phyloP scores from a whole-genome alignment of 2,329 filamentous ascomycete genomes.

The Claviceps sorghi region DNA sequence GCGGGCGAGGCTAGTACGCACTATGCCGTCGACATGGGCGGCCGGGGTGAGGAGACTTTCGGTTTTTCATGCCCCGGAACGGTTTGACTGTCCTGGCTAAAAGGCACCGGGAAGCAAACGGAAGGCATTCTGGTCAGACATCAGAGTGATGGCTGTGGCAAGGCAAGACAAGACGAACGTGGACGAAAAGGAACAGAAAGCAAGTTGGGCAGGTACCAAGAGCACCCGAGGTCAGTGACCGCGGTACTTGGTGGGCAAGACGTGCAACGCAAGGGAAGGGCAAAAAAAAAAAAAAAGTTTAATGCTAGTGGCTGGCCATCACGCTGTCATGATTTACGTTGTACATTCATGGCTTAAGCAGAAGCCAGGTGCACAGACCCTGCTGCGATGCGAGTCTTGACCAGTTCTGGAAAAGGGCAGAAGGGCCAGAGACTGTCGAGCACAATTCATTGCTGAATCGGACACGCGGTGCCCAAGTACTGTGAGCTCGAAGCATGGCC shows the following conservation, averaged over 20 bases:
- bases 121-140: too few species aligned
- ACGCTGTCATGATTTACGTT: constrained; percentile 1
- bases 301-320: not conserved
- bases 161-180: too few species aligned
- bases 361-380: not conserved
- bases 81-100: not conserved
- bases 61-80: not conserved
- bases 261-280: not conserved
- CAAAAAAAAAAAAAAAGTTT: not conserved
- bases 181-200: too few species aligned
- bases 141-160: too few species aligned
- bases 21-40: not conserved
- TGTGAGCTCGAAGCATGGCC: not conserved
- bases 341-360: not conserved
- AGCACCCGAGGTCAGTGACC: not conserved
- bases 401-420: not conserved
- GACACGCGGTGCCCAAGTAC: not conserved
- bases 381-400: not conserved
- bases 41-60: not conserved
- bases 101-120: not conserved
- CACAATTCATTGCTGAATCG: not conserved
- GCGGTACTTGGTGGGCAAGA: not conserved
- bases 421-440: not conserved
- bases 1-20: not conserved
- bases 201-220: too few species aligned